Evolutionary conservation across 805 yeast species (phyloP).

Genomic region (Yarrowia keelungensis): DNA sequence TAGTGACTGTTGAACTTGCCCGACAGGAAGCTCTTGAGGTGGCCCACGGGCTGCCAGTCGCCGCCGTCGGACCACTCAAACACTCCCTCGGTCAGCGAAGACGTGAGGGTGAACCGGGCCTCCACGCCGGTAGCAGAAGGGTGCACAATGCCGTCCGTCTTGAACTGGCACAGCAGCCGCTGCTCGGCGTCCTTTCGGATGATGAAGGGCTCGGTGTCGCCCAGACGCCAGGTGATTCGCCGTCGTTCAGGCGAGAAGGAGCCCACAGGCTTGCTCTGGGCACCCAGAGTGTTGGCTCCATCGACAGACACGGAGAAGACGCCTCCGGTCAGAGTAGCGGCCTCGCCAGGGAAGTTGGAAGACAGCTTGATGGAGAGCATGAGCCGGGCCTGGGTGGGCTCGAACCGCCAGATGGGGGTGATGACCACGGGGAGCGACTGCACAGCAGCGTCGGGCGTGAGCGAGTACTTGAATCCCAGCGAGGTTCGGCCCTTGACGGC

Average conservation of each 20-base stretch:
- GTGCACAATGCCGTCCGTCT: constrained; percentile 72
- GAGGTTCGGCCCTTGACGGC: constrained; percentile 51
- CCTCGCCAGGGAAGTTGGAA: constrained; percentile 54
- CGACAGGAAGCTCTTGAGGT: constrained; percentile 32
- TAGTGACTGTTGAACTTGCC: constrained; percentile 35
- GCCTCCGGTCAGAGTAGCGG: constrained; percentile 51
- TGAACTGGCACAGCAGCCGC: constrained; percentile 82
- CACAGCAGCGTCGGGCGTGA: constrained; percentile 57
- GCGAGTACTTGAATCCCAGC: constrained; percentile 80
- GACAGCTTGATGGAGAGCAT: constrained; percentile 72
- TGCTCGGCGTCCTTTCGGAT: constrained; percentile 59
- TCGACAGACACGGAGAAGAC: constrained; percentile 68
- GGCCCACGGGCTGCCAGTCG: constrained; percentile 38
- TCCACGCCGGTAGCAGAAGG: constrained; percentile 80
- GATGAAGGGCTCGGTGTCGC: constrained; percentile 49
- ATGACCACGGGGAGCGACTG: constrained; percentile 64
- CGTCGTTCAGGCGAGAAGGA: constrained; percentile 85
- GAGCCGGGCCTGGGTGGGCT: constrained; percentile 81
- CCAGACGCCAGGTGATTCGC: constrained; percentile 85
- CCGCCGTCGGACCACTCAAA: constrained; percentile 41
- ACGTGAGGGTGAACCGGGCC: constrained; percentile 51
- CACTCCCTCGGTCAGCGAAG: constrained; percentile 28
- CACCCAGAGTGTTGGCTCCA: constrained; percentile 66
- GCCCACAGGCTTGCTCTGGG: constrained; percentile 91
- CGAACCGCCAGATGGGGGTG: constrained; percentile 89